Conservation (phyloP, 2,329 filamentous ascomycete species). For the Aureobasidium sp. region DNA sequence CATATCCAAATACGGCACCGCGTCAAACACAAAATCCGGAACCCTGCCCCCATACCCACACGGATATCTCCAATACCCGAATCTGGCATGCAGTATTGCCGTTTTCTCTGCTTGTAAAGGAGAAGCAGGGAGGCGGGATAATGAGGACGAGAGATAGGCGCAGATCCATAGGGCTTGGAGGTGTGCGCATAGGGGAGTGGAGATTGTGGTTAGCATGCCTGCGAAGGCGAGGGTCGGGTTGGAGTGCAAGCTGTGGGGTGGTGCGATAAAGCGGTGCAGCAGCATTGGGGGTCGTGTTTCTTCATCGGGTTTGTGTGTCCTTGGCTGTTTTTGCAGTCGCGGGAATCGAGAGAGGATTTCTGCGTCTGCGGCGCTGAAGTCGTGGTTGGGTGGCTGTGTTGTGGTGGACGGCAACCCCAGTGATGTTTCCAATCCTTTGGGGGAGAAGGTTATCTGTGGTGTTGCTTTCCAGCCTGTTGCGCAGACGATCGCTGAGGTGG, state of each 20-base stretch:
- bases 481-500: conserved; percentile 45
- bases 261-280: conserved; percentile 38
- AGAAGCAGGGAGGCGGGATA: conserved; percentile 30
- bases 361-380: conserved; percentile 35
- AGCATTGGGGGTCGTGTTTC: no score
- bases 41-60: conserved; percentile 53
- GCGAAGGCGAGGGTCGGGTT: conserved; percentile 33
- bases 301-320: no score
- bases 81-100: conserved; percentile 55
- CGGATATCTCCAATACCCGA: conserved; percentile 61
- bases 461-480: conserved; percentile 49
- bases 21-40: conserved; percentile 69
- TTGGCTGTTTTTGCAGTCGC: conserved; percentile 43
- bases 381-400: no score
- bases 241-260: conserved; percentile 24
- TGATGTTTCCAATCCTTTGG: not conserved
- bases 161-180: conserved; percentile 40
- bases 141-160: conserved; percentile 48
- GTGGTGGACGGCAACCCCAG: conserved; percentile 14
- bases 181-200: conserved; percentile 30
- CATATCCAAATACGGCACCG: conserved; percentile 62
- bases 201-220: conserved; percentile 31
- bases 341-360: conserved; percentile 48
- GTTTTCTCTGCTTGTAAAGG: conserved; percentile 32
- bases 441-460: conserved; percentile 32